Evolutionary conservation across 2,329 filamentous ascomycete species (phyloP), one percentile per base, ranked within the genome.

Genomic region (Sordariomycetes sp.): DNA sequence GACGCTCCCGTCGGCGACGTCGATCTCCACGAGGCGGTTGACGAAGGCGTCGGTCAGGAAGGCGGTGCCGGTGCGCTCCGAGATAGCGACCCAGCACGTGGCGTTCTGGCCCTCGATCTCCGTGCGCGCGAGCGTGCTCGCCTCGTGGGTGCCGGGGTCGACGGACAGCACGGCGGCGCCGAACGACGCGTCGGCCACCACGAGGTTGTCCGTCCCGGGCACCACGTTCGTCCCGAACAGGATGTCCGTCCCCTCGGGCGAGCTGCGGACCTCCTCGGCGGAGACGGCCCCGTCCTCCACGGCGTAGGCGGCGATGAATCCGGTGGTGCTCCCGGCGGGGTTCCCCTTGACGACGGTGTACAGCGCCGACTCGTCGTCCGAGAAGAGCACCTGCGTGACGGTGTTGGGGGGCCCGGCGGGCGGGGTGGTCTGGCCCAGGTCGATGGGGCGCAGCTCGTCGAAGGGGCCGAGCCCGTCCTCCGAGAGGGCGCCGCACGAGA

Each of bases 281-380:
- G 37, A 43, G 37, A 43, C 14, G 37, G 37, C 5, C 37, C 37
- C 18, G 14, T n/a, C 14, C 14, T 64, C 51, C 0, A 85, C 74
- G 0, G 74, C 62, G 60, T 82, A 83, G 0, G 74, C 67, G 0
- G 78, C 77, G 12, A 86, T 59, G 62, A 82, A 86, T 0, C 83
- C 82, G 0, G 76, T 80, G 57, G 78, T 82, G 65, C 82, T 82
- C 4, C 68, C 68, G 0, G 71, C 62, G 0, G 79, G 79, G 58
- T 85, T 74, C 1, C 83, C 83, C 68, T 87, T 87, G 48, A 86
- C 81, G 1, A 79, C 83, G 0, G 79, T 74, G 55, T 79, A 74
- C 0, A 87, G 69, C 1, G 69, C 73, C 0, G 66, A 69, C 61
- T 81, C 74, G 57, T 86, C 81, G 0, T 67, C 67, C 1, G 79